Base-by-base conservation (phyloP, 2,329 filamentous ascomycete species). In the Scedosporium dehoogii region DNA sequence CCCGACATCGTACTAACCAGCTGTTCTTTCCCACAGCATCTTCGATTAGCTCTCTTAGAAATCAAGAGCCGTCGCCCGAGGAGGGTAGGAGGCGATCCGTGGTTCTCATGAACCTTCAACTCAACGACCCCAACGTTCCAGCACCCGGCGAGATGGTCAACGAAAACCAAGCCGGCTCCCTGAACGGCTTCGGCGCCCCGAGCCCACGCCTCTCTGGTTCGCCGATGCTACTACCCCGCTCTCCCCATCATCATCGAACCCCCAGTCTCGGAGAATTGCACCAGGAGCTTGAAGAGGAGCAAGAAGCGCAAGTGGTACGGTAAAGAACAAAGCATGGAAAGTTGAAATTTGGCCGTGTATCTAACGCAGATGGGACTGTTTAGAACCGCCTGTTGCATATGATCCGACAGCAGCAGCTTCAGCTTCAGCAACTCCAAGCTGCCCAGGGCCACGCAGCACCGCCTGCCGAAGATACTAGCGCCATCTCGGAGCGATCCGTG, bases 221-320 rank as follows among this genome's bases (percentile, higher is more conserved):
- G 9, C 79, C 82, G 6, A 71, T 78, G 59, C 69, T 74, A 61
- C 72, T 70, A 38, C 67, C 68, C 48, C 71, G 74, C 41, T 84
- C 86, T 67, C 82, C 85, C 16, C 81, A 85, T 67, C 87, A 89
- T 69, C 82, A 85, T 66, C 80, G 89, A 58, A 76, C 86, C 0
- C 88, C 88, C 2, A 91, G 88, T 70, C 73, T 92, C 65, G 89
- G 89, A 18, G 88, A 91, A 73, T 82, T 92, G 51, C 88, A 92
- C 67, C 89, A 92, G 70, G 87, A 91, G 73, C 79, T 92, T 1
- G 89, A 92, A 72, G 88, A 86, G 61, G 89, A 92, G 74, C 88
- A 91, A 71, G 89, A 92, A 70, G 87, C 85, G 25, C 88, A 91
- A 74, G 89, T 92, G 66, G 85, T 88, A 76, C 59, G 83, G 74